Conservation (phyloP, 441 rosid species). For the Jatropha podagrica region DNA sequence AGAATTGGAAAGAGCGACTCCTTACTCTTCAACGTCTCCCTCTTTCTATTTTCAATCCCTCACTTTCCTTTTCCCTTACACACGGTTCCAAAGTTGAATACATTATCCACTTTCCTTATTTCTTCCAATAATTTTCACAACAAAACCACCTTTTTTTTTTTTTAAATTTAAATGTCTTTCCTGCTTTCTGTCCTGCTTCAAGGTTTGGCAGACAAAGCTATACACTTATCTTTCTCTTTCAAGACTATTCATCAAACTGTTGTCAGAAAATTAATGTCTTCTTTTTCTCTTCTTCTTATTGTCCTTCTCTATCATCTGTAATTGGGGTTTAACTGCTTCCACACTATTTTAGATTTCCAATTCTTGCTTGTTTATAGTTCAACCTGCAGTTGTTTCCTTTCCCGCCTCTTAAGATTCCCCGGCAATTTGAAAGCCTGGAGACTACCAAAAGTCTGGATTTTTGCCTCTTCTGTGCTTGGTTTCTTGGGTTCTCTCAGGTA, state of each 20-base stretch:
- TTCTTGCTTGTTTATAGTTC: conserved; percentile 24
- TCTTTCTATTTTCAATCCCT: conserved; percentile 23
- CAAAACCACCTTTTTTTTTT: neutral
- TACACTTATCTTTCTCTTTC: neutral
- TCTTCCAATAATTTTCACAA: conserved; percentile 27
- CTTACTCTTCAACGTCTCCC: conserved; percentile 31
- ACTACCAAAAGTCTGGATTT: conserved; percentile 22
- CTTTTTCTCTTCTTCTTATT: conserved; percentile 21
- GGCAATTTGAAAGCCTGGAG: conserved; percentile 22
- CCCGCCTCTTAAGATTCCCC: conserved; percentile 16
- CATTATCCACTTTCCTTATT: conserved; percentile 39
- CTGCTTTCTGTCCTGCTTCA: neutral
- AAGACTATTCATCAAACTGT: conserved; percentile 1
- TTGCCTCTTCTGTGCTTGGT: conserved; percentile 24
- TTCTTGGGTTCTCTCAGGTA: conserved; percentile 41
- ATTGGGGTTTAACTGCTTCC: conserved; percentile 4
- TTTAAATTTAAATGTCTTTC: neutral
- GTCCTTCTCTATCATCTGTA: conserved; percentile 7
- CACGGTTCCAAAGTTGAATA: conserved; percentile 19
- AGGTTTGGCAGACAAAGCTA: neutral
- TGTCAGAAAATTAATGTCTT: conserved; percentile 26
- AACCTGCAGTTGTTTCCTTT: conserved; percentile 4
- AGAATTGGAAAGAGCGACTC: conserved; percentile 25
- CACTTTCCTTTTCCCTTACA: neutral
- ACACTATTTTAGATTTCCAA: conserved; percentile 3